Evolutionary conservation across 805 yeast species (phyloP).

Genomic region (Candida ovalis): DNA sequence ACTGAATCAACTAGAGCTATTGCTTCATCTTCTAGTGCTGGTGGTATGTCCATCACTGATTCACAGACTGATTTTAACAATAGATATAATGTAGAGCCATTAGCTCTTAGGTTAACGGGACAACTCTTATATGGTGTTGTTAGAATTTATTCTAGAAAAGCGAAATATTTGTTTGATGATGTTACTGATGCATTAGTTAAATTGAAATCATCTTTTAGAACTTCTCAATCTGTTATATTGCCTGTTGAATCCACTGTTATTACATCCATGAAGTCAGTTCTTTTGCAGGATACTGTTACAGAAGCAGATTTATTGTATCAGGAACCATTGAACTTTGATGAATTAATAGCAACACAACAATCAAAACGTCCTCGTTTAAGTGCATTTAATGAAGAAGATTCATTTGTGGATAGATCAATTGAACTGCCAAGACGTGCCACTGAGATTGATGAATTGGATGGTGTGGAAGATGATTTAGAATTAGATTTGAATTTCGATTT

Average conservation of each 20-base stretch:
- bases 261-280: slow-evolving; percentile 54
- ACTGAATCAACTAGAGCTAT: slow-evolving; percentile 63
- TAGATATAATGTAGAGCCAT: slow-evolving; percentile 41
- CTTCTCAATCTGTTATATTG: slow-evolving; percentile 48
- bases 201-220: slow-evolving; percentile 62
- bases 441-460: slow-evolving; percentile 31
- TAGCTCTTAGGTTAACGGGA: slow-evolving; percentile 80
- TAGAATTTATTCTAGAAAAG: slow-evolving; percentile 79
- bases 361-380: slow-evolving; percentile 7
- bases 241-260: slow-evolving; percentile 60
- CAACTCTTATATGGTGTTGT: slow-evolving; percentile 85
- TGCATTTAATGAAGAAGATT: slow-evolving; percentile 13
- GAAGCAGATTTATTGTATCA: slow-evolving; percentile 69
- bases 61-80: slow-evolving; percentile 12
- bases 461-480: slow-evolving; percentile 29
- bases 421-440: slow-evolving; percentile 43
- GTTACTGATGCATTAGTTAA: slow-evolving; percentile 71
- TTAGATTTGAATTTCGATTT: slow-evolving; percentile 33
- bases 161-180: slow-evolving; percentile 78
- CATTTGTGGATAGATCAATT: slow-evolving; percentile 50
- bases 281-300: slow-evolving; percentile 74
- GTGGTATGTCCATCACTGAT: slow-evolving; percentile 6
- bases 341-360: slow-evolving; percentile 20
- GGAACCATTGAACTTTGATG: slow-evolving; percentile 50
- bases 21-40: slow-evolving; percentile 39